These are phyloP conservation scores for Phytophthora melonis DNA, from an alignment of 352 stramenopile species.

Conservation along the genomic window DNA sequence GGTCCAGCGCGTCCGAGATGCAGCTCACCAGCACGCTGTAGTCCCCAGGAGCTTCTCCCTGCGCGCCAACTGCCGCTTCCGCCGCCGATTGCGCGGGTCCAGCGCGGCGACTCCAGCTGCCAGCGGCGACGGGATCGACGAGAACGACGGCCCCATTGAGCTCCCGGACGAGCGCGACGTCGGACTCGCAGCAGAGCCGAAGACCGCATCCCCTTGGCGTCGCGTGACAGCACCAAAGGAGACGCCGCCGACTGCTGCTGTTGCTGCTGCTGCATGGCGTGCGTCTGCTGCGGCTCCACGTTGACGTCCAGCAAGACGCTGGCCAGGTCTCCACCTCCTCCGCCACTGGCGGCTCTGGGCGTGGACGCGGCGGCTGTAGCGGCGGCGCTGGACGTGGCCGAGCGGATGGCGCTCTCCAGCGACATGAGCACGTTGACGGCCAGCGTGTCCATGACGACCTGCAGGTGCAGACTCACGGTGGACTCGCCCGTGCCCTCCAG, in stretches of 20 bases:
- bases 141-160: conserved; percentile 12
- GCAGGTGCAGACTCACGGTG: conserved; percentile 82
- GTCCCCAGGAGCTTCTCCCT: conserved; percentile 85
- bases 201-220: conserved; percentile 14
- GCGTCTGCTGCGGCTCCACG: conserved; percentile 60
- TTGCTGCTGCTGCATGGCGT: conserved; percentile 1
- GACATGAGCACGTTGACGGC: conserved; percentile 87
- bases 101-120: conserved; percentile 35
- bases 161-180: conserved; percentile 24
- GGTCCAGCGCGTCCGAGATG: conserved; percentile 69
- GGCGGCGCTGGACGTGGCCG: conserved; percentile 48
- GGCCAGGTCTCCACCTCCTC: conserved; percentile 30
- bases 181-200: conserved; percentile 22
- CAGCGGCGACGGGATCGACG: conserved; percentile 50
- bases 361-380: conserved; percentile 24
- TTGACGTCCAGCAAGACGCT: conserved; percentile 79
- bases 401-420: conserved; percentile 78
- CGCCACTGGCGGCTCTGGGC: conserved; percentile 6
- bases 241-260: conserved; percentile 26
- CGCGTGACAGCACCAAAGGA: conserved; percentile 41
- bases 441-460: conserved; percentile 84
- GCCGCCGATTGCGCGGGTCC: conserved; percentile 55
- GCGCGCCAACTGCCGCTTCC: conserved; percentile 63
- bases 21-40: conserved; percentile 79
- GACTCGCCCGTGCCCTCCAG: conserved; percentile 67